Percentiles rank a stretch among this genome's conserved stretches.
These are phyloP conservation scores for Cyberlindnera mycetangii DNA, from an alignment of 805 yeast genomes.

Conservation along the genomic window DNA sequence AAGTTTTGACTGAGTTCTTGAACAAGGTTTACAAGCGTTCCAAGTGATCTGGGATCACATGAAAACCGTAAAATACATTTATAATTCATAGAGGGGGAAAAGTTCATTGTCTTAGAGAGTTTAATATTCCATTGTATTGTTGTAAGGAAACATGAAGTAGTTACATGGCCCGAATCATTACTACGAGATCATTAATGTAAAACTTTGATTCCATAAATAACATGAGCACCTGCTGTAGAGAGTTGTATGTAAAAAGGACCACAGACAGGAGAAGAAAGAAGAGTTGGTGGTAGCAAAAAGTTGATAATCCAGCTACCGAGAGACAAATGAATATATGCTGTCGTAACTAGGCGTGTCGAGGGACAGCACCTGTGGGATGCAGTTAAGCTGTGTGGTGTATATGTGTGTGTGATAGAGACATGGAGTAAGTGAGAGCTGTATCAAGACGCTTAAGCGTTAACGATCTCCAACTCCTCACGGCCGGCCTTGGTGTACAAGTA, in stretches of 20 bases:
- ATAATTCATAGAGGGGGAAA: not conserved
- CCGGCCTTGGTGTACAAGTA: slow-evolving; percentile 97
- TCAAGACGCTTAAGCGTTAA: slow-evolving; percentile 32
- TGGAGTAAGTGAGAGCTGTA: not conserved
- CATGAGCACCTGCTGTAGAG: slow-evolving; percentile 4
- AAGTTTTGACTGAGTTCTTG: slow-evolving; percentile 81
- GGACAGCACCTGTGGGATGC: not conserved
- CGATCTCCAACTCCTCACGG: slow-evolving; percentile 84
- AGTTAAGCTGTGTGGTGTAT: slow-evolving; percentile 1
- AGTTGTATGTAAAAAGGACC: slow-evolving; percentile 3
- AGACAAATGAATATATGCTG: slow-evolving; percentile 1
- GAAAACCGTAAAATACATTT: not conserved
- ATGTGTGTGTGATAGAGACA: not conserved
- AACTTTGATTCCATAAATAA: slow-evolving; percentile 12
- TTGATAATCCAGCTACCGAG: not conserved
- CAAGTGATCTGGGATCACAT: slow-evolving; percentile 45
- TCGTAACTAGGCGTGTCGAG: not conserved
- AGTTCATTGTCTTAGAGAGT: not conserved
- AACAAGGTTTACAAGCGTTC: slow-evolving; percentile 91
- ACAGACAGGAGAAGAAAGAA: slow-evolving; percentile 1
- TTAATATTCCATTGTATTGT: not conserved
- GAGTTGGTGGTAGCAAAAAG: not conserved
- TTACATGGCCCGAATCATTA: no score
- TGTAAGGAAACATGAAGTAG: not conserved
- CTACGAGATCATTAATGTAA: not conserved